Base-by-base conservation (phyloP, 371 early-diverging fungal species). In the Lichtheimia hyalospora region DNA sequence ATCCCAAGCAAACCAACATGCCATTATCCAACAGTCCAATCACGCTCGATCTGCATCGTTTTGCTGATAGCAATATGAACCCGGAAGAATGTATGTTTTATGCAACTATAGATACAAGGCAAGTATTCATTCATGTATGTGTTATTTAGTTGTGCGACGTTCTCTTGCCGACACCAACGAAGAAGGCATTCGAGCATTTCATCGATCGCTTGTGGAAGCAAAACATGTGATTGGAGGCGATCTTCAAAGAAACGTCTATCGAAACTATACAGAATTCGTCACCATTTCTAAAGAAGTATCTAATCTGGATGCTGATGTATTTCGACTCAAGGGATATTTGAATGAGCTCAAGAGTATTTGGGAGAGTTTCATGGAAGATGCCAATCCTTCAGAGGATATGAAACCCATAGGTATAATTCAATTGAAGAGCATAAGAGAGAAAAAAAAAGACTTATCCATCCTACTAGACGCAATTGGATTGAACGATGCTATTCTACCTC, bases 251-350 rank as follows among this genome's bases (percentile, higher is more conserved):
- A 95, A 94, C 66, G 94, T 97, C 44, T 94, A 90, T 73, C 87
- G 87, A 62, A 96, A 96, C 77, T 96, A 97, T 70, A 86, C 85
- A 44, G 94, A 95, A 66, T 97, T 97, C 73, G 94, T 97, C 21
- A 86, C 85, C 24, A 95, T 97, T 52, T 92, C 96, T 16, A 95
- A 96, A 68, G 98, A 97, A 70, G 93, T 97, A 28, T 86, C 91
- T 42, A 91, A 84, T 58, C 63, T 83, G 66, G 92, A 92, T 68
- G 81, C 84, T 14, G 92, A 92, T 63, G 86, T 93, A 66, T 70
- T 92, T 49, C 69, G 70, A 5, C 69, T 93, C 15, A 85, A 89
- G 25, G 86, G 82, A 25, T 71, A 89, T 55, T 62, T 93, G 39
- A 82, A 84, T 54, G 92, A 93, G 52, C 61, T 92, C 20, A 82